These are phyloP conservation scores for Citrullus amarus DNA, from an alignment of 306 rosid genomes.

Conservation along the genomic window DNA sequence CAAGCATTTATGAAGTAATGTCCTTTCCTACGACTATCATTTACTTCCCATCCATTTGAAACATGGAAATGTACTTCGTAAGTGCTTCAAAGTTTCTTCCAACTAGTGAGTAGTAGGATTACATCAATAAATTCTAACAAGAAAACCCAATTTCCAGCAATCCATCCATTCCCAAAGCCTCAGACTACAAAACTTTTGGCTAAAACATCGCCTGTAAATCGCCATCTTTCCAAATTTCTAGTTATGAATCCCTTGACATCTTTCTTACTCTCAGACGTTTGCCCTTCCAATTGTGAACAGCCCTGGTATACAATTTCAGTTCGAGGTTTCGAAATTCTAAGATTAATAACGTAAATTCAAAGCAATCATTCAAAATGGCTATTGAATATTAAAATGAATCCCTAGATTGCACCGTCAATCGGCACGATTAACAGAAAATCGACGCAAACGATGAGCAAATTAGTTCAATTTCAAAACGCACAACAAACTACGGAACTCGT, in stretches of 20 bases:
- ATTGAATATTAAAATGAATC: not conserved
- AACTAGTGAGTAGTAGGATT: not conserved
- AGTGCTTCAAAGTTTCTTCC: not conserved
- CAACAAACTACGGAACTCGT: not conserved
- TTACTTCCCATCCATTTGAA: not conserved
- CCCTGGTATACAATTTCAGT: not conserved
- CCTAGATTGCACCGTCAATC: not conserved
- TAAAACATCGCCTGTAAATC: not conserved
- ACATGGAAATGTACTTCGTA: not conserved
- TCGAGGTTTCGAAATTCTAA: not conserved
- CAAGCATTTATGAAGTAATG: not conserved
- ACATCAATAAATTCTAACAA: not conserved
- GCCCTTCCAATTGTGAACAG: not conserved
- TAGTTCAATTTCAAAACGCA: not conserved
- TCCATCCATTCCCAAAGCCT: not conserved
- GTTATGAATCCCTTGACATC: not conserved
- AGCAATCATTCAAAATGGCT: not conserved
- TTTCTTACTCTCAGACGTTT: not conserved
- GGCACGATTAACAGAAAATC: not conserved
- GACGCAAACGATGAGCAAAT: not conserved
- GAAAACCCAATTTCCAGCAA: not conserved
- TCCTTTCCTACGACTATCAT: not conserved
- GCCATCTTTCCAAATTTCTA: not conserved
- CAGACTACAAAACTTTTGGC: not conserved
- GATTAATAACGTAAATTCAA: not conserved